phyloP scores from a whole-genome alignment of 257 asterid species.

The Scutellaria barbata region DNA sequence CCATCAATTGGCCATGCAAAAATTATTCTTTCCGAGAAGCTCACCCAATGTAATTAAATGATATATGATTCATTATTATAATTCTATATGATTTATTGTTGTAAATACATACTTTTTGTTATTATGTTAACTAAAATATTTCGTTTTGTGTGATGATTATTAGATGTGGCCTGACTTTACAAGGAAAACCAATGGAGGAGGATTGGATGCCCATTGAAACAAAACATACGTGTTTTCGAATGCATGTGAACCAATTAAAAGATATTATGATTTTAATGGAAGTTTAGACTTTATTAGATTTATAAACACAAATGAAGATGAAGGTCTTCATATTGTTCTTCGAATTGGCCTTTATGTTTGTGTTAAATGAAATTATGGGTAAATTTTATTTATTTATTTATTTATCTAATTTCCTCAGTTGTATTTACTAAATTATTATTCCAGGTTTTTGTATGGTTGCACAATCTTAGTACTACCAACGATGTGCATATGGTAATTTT shows the following conservation, averaged over 20 bases:
- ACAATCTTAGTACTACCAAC: background rate
- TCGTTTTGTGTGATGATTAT: too few species aligned
- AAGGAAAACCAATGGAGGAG: background rate
- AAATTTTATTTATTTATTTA: too few species aligned
- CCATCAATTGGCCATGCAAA: constrained; percentile 55
- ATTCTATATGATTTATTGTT: background rate
- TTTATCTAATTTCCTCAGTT: too few species aligned
- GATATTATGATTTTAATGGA: background rate
- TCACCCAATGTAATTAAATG: constrained; percentile 42
- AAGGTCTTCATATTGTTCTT: background rate
- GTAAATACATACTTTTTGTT: too few species aligned
- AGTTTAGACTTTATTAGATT: background rate
- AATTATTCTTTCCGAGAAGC: constrained; percentile 66
- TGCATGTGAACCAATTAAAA: background rate
- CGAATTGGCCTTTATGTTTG: background rate
- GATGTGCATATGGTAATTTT: background rate
- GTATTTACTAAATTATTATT: too few species aligned
- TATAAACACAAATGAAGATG: background rate
- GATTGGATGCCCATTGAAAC: background rate
- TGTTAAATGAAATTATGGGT: background rate
- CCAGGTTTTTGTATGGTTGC: background rate
- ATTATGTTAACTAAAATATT: too few species aligned
- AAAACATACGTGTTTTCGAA: background rate
- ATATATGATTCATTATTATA: background rate
- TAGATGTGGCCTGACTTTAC: background rate